Conservation (phyloP, 352 stramenopile genomes). For the Globisporangium solare region DNA sequence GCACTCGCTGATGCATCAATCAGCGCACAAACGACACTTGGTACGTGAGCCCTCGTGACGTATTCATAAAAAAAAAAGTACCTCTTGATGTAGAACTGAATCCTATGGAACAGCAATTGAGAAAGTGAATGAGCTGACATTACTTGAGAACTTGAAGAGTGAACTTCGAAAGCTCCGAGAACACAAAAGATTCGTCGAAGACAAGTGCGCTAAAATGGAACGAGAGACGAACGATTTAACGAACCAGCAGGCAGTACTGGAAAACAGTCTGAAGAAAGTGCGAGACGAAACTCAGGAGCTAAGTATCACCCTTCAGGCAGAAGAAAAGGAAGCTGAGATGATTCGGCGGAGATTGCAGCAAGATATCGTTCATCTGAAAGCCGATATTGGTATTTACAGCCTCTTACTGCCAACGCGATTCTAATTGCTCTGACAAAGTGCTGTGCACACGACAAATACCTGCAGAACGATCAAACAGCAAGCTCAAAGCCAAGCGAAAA, state of each 20-base stretch:
- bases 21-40: constrained; percentile 12
- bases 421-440: neutral
- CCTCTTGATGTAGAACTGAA: no score
- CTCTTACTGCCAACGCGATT: neutral
- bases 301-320: constrained; percentile 21
- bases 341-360: constrained; percentile 26
- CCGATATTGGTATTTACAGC: constrained; percentile 32
- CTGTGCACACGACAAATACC: neutral
- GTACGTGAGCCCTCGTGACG: neutral
- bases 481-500: constrained; percentile 41
- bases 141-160: constrained; percentile 18
- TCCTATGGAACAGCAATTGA: constrained; percentile 2
- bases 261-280: constrained; percentile 19
- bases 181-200: constrained; percentile 38
- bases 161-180: constrained; percentile 37
- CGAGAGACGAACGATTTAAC: constrained; percentile 24
- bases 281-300: constrained; percentile 25
- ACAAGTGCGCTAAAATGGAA: constrained; percentile 36
- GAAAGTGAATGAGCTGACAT: constrained; percentile 16
- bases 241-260: constrained; percentile 23
- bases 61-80: no score
- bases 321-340: constrained; percentile 33
- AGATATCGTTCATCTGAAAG: constrained; percentile 23
- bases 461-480: constrained; percentile 28
- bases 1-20: constrained; percentile 12